phyloP scores from a whole-genome alignment of 2,329 filamentous ascomycete genomes.

The Aspergillus aculeatinus region DNA sequence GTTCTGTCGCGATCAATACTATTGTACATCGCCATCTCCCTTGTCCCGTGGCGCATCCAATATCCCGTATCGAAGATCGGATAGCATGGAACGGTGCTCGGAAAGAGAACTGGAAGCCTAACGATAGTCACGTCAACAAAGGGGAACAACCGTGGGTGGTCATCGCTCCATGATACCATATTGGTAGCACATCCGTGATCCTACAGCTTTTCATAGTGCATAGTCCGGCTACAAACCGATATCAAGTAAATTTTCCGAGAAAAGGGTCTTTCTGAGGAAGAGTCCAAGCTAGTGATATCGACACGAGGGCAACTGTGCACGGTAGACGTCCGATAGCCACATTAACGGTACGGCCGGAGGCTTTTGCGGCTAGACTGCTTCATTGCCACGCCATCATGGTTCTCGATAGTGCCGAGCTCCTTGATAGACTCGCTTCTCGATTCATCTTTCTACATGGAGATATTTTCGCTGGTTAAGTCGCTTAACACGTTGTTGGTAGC shows the following conservation, averaged over 20 bases:
- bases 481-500: background rate
- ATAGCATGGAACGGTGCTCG: background rate
- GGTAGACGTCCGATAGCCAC: background rate
- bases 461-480: background rate
- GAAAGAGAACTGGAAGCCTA: background rate
- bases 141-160: conserved; percentile 13
- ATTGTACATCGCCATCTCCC: background rate
- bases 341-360: background rate
- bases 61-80: background rate
- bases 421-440: background rate
- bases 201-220: conserved; percentile 9
- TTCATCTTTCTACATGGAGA: background rate
- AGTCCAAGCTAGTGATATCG: background rate
- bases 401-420: background rate
- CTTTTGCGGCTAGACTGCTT: background rate
- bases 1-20: too few species aligned
- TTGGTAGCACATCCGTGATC: conserved; percentile 18
- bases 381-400: background rate
- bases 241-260: conserved; percentile 20
- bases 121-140: background rate
- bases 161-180: conserved; percentile 3
- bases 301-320: conserved; percentile 2
- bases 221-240: conserved; percentile 16
- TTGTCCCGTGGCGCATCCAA: background rate
- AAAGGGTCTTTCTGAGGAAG: conserved; percentile 14